These are phyloP conservation scores for Cruciata laevipes DNA, from an alignment of 257 asterid genomes.

Conservation along the genomic window DNA sequence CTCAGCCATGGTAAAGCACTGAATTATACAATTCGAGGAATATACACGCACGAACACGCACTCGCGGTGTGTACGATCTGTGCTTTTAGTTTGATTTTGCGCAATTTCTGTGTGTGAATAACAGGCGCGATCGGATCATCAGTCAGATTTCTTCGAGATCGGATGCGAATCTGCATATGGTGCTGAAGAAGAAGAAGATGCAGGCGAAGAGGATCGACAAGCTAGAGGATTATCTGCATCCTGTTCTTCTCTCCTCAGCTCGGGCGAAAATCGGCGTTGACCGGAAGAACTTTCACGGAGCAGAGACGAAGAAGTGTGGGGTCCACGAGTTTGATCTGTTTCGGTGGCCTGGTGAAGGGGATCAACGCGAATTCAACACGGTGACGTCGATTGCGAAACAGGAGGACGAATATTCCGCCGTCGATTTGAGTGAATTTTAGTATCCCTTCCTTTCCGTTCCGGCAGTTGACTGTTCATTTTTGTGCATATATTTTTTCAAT, in stretches of 20 bases:
- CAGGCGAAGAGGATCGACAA: conserved; percentile 8
- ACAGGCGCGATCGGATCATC: conserved; percentile 11
- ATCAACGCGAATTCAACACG: conserved; percentile 2
- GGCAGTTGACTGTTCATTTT: neutral
- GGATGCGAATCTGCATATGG: neutral
- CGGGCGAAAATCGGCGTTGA: conserved; percentile 21
- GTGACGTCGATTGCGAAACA: neutral
- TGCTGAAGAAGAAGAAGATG: conserved; percentile 9
- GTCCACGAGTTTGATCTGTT: conserved; percentile 19
- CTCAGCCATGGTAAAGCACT: conserved; percentile 10
- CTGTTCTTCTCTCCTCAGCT: conserved; percentile 20
- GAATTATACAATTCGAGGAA: neutral
- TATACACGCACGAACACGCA: neutral
- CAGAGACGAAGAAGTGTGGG: conserved; percentile 9
- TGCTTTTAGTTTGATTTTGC: neutral
- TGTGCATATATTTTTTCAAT: no score
- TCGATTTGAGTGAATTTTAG: conserved; percentile 14
- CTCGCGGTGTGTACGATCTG: neutral
- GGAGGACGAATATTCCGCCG: conserved; percentile 10
- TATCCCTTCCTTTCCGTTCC: neutral
- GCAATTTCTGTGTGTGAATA: neutral
- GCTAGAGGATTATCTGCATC: conserved; percentile 34
- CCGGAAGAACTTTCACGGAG: conserved; percentile 13
- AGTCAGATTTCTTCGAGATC: conserved; percentile 4
- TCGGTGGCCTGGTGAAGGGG: conserved; percentile 18